These are phyloP conservation scores for Rosa rugosa DNA, from an alignment of 306 rosid genomes.

Conservation along the genomic window DNA sequence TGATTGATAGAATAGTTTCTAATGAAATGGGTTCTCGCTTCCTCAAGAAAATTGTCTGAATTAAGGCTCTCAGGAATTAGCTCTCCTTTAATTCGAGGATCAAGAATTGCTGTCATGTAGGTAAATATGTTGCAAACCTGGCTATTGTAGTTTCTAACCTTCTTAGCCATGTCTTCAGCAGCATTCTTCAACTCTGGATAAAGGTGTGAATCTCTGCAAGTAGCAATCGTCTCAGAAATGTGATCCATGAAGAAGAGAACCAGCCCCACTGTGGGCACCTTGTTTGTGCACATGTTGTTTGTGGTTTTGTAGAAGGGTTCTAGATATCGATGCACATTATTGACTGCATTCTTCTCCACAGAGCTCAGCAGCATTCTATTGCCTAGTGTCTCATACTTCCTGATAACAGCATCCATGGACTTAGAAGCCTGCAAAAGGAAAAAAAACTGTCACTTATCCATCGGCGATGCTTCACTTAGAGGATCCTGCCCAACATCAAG, in stretches of 20 bases:
- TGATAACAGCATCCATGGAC: slow-evolving; percentile 73
- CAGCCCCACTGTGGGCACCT: slow-evolving; percentile 80
- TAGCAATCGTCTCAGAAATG: slow-evolving; percentile 75
- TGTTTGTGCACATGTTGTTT: slow-evolving; percentile 82
- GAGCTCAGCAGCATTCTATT: slow-evolving; percentile 63
- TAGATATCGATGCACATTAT: slow-evolving; percentile 74
- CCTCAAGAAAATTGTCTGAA: slow-evolving; percentile 64
- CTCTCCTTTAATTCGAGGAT: slow-evolving; percentile 93
- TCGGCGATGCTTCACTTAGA: neutral
- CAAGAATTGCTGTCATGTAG: slow-evolving; percentile 88
- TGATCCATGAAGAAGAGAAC: slow-evolving; percentile 98
- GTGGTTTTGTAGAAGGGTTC: slow-evolving; percentile 95
- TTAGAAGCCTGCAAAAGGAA: slow-evolving; percentile 69
- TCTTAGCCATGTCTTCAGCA: slow-evolving; percentile 92
- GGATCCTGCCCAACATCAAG: neutral
- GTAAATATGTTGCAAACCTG: slow-evolving; percentile 87
- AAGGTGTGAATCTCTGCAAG: slow-evolving; percentile 77
- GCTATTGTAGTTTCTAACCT: slow-evolving; percentile 60
- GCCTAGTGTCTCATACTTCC: slow-evolving; percentile 73
- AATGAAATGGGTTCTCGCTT: slow-evolving; percentile 82
- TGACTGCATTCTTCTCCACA: slow-evolving; percentile 67
- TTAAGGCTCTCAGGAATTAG: slow-evolving; percentile 83
- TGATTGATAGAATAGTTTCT: slow-evolving; percentile 68
- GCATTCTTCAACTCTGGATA: slow-evolving; percentile 82
- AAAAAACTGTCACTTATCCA: slow-evolving; percentile 16